Percentiles rank a stretch among this genome's conserved stretches.
Evolutionary conservation across 805 yeast genomes (phyloP).

Genomic region (Jamesozyma hellenica): DNA sequence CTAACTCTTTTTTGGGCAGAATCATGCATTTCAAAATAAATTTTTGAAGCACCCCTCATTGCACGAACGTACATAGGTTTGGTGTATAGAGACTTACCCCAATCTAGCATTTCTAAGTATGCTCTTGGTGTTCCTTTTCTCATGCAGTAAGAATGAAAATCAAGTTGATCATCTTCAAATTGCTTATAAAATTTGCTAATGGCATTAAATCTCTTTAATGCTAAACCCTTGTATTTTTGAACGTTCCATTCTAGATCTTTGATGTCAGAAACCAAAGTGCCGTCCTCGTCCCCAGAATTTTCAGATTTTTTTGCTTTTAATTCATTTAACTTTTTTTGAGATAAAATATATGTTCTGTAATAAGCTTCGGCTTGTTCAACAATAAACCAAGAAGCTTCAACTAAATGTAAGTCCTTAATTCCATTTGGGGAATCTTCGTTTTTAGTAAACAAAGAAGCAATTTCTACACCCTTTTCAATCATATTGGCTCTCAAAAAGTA

Average conservation of each 20-base stretch:
- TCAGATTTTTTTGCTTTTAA: not conserved
- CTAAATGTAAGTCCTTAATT: slow-evolving; percentile 69
- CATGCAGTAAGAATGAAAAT: slow-evolving; percentile 87
- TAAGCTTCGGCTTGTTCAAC: slow-evolving; percentile 80
- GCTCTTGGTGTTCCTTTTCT: slow-evolving; percentile 85
- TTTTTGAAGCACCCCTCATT: slow-evolving; percentile 48
- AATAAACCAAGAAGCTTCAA: slow-evolving; percentile 90
- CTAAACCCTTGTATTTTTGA: slow-evolving; percentile 49
- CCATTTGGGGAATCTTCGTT: slow-evolving; percentile 79
- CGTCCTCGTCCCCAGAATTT: slow-evolving; percentile 11
- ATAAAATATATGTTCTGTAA: slow-evolving; percentile 42
- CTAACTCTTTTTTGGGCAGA: slow-evolving; percentile 7
- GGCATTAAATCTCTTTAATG: slow-evolving; percentile 68
- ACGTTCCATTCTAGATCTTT: slow-evolving; percentile 36
- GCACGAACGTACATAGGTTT: slow-evolving; percentile 69
- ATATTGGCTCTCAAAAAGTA: slow-evolving; percentile 69
- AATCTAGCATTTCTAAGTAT: slow-evolving; percentile 61
- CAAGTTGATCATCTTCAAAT: slow-evolving; percentile 77
- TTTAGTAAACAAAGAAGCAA: slow-evolving; percentile 73
- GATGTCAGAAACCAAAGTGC: slow-evolving; percentile 14
- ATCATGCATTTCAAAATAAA: slow-evolving; percentile 38
- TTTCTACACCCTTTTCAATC: slow-evolving; percentile 62
- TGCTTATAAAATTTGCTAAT: slow-evolving; percentile 58
- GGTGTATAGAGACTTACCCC: slow-evolving; percentile 71
- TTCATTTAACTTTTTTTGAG: slow-evolving; percentile 16